Evolutionary conservation across 75 land plant species (phyloP), one percentile per base, ranked within the genome.

Genomic region (Pseudotsuga menziesii): DNA sequence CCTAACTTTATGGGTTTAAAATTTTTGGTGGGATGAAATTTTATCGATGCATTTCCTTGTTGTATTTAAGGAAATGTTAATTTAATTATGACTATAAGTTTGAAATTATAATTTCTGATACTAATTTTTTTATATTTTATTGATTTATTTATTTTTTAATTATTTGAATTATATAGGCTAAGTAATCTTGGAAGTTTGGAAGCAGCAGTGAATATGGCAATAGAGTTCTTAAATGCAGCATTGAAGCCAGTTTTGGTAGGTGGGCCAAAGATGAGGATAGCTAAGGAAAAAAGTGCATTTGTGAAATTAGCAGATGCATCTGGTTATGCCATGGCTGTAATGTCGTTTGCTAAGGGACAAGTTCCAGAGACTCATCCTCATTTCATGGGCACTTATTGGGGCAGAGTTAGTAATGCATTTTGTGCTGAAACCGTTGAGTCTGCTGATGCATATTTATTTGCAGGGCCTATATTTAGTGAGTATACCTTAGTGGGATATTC

Each of bases 401-500:
- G 88, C 13, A 86, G 83, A 20, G 83, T 86, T 16, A 86, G 88
- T 76, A 61, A 77, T 14, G 58, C 88, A 2, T 84, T 80, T 58
- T 83, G 83, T 75, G 57, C 72, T 25, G 88, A 86, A 62, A 86
- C 83, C 16, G 83, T 86, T 35, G 88, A 86, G 80, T 86, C 88
- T 39, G 82, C 86, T 36, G 88, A 86, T 81, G 86, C 86, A 29
- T 86, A 86, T 69, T 56, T 86, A 27, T 87, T 87, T 78, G 89
- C 79, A 4, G 89, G 89, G 41, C 87, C 89, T n/a, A 72, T 84
- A 9, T 87, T 87, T 59, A 87, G 85, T 74, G 87, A 85, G 58
- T 87, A 87, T 58, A 85, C 86, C 84, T 85, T 85, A 13, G 89
- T 88, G 60, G 89, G 89, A 22, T 87, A 87, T 77, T 87, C 89